Percentiles rank a stretch among this genome's conserved stretches.
Conservation (phyloP, 202 grass and related monocot genomes). For the Musa balbisiana region DNA sequence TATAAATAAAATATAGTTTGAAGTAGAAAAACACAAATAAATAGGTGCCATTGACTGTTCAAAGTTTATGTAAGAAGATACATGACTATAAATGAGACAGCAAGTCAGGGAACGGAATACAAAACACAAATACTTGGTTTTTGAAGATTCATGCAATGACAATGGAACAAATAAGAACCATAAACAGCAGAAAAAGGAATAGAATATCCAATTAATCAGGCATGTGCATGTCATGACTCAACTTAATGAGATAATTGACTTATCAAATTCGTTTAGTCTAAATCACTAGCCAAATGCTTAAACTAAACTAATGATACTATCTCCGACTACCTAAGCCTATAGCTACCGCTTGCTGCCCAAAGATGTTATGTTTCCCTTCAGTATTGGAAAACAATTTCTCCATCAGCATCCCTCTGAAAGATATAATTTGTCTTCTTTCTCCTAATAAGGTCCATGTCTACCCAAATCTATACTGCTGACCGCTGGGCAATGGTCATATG, state of each 20-base stretch:
- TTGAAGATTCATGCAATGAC: no score
- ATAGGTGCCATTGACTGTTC: neutral
- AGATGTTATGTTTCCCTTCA: slow-evolving; percentile 37
- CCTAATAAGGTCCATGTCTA: slow-evolving; percentile 37
- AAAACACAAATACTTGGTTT: no score
- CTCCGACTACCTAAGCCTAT: slow-evolving; percentile 45
- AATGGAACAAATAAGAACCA: no score
- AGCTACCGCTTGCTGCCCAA: slow-evolving; percentile 43
- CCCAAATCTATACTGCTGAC: slow-evolving; percentile 33
- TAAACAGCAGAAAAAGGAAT: no score
- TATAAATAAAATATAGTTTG: neutral
- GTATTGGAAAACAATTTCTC: slow-evolving; percentile 38
- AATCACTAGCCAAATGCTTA: no score
- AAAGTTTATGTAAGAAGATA: neutral
- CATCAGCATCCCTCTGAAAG: slow-evolving; percentile 41
- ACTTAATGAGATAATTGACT: no score
- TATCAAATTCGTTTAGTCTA: no score
- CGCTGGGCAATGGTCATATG: slow-evolving; percentile 39
- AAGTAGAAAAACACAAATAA: neutral
- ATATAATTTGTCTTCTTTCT: slow-evolving; percentile 44
- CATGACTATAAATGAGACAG: no score
- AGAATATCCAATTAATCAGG: no score
- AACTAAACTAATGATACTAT: neutral
- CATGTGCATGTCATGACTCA: no score
- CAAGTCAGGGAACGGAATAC: no score